Percentiles rank a stretch among this genome's conserved stretches.
phyloP scores from a whole-genome alignment of 208 protist species.

The Trypanosoma caninum region DNA sequence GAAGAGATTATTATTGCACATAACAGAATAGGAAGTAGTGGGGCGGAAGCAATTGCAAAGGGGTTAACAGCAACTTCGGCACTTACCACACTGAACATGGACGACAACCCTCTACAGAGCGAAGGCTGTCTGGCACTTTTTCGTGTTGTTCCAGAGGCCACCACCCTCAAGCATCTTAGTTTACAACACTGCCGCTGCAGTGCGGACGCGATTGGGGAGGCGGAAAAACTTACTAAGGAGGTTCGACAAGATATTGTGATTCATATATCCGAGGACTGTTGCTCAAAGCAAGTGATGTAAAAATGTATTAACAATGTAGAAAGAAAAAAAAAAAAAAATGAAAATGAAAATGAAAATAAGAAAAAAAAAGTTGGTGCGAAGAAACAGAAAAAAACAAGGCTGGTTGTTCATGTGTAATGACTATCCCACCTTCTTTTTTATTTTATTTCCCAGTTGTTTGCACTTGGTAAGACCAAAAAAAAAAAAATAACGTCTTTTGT shows the following conservation, averaged over 20 bases:
- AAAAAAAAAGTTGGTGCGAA: no score
- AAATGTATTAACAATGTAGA: conserved; percentile 5
- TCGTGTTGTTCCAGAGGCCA: conserved; percentile 36
- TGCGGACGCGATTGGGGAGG: conserved; percentile 30
- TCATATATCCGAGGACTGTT: conserved; percentile 54
- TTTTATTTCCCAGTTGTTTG: no score
- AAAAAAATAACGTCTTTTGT: no score
- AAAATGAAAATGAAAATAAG: neutral
- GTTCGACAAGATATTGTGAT: conserved; percentile 35
- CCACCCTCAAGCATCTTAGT: conserved; percentile 57
- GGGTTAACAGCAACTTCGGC: conserved; percentile 71
- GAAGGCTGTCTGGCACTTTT: conserved; percentile 66
- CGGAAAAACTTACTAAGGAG: conserved; percentile 16
- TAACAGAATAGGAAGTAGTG: conserved; percentile 75
- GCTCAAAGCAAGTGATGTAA: conserved; percentile 10
- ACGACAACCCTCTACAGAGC: conserved; percentile 81
- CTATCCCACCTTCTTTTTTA: no score
- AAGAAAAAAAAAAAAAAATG: conserved; percentile 6
- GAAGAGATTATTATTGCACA: conserved; percentile 89
- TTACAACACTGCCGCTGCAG: conserved; percentile 70
- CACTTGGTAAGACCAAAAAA: no score
- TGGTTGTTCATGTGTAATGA: no score
- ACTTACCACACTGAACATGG: conserved; percentile 65
- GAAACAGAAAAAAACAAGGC: no score
- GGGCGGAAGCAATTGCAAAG: conserved; percentile 73